Conservation (phyloP, 805 yeast genomes). For the Candida montana region DNA sequence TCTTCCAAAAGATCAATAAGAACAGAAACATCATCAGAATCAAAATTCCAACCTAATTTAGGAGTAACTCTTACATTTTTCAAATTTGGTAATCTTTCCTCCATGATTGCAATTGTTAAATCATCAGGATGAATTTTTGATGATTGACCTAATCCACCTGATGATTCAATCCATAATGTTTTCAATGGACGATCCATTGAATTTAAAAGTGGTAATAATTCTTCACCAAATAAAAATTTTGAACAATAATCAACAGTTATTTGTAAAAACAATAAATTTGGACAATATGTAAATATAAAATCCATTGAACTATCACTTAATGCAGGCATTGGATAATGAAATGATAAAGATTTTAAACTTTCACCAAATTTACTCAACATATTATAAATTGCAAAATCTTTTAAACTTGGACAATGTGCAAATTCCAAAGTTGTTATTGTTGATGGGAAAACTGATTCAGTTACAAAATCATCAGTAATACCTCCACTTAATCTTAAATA, state of each 20-base stretch:
- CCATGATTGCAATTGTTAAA: conserved; percentile 76
- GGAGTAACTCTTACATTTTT: conserved; percentile 62
- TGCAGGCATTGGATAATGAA: conserved; percentile 87
- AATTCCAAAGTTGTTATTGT: conserved; percentile 69
- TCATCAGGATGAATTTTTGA: conserved; percentile 85
- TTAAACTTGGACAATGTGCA: conserved; percentile 81
- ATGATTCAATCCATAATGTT: conserved; percentile 67
- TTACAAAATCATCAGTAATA: conserved; percentile 72
- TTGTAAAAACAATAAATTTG: conserved; percentile 57
- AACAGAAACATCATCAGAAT: conserved; percentile 54
- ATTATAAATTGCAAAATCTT: conserved; percentile 57
- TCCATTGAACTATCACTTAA: conserved; percentile 68
- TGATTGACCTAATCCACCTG: conserved; percentile 83
- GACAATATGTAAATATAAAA: conserved; percentile 67
- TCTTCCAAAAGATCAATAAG: conserved; percentile 68
- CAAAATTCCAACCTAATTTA: conserved; percentile 81
- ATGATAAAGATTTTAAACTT: conserved; percentile 53
- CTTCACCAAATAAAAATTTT: conserved; percentile 45
- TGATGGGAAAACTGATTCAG: conserved; percentile 63
- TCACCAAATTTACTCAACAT: conserved; percentile 62
- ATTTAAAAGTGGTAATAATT: conserved; percentile 27
- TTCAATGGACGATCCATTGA: conserved; percentile 44
- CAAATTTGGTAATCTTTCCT: conserved; percentile 67
- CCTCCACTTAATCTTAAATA: conserved; percentile 84
- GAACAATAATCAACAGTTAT: conserved; percentile 74